Evolutionary conservation across 2,329 filamentous ascomycete genomes (phyloP).

Genomic region (Teratosphaeria zuluensis): DNA sequence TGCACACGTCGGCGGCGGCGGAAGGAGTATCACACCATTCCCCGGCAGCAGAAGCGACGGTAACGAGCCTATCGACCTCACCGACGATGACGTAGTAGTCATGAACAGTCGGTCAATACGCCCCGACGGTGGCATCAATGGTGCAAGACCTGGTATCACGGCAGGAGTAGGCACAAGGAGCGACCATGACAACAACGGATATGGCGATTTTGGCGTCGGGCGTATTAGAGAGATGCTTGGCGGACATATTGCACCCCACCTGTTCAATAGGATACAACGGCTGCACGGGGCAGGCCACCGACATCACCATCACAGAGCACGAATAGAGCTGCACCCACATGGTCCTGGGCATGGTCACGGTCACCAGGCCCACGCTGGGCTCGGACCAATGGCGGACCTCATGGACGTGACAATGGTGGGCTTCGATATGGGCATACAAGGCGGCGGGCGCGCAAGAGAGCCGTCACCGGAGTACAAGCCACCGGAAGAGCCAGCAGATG

Average conservation of each 20-base stretch:
- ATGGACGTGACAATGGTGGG: slow-evolving; percentile 33
- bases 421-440: slow-evolving; percentile 33
- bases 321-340: background rate
- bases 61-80: slow-evolving; percentile 24
- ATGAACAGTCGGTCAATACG: slow-evolving; percentile 10
- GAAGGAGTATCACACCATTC: slow-evolving; percentile 14
- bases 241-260: background rate
- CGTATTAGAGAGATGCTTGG: slow-evolving; percentile 6
- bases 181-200: slow-evolving; percentile 4
- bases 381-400: slow-evolving; percentile 7
- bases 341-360: background rate
- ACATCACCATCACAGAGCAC: background rate
- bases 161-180: slow-evolving; percentile 15
- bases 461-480: slow-evolving; percentile 48
- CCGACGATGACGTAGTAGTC: slow-evolving; percentile 25
- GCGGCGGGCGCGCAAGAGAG: slow-evolving; percentile 16
- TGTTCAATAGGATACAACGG: background rate
- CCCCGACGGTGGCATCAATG: slow-evolving; percentile 13
- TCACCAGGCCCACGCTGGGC: background rate
- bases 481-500: slow-evolving; percentile 56
- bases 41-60: slow-evolving; percentile 9
- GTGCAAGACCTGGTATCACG: slow-evolving; percentile 12
- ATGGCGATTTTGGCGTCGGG: slow-evolving; percentile 1
- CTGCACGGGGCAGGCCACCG: background rate
- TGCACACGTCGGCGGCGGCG: background rate